Conservation (phyloP, 1,284 basidiomycete genomes). For the Entoloma clypeatum region DNA sequence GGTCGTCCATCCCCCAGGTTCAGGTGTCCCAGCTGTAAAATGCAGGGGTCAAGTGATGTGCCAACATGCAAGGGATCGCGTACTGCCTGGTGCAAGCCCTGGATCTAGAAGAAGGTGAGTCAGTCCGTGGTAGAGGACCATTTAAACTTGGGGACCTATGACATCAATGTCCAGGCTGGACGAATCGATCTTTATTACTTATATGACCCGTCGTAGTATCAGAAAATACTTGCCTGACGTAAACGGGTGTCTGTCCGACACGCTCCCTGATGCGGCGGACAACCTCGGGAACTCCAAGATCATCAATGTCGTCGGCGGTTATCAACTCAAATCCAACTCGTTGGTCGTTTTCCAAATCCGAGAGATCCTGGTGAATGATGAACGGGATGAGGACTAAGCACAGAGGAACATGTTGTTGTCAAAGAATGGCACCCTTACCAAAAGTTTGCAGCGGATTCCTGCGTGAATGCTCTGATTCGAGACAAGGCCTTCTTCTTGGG, state of each 20-base stretch:
- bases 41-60: not conserved
- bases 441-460: conserved; percentile 72
- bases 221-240: conserved; percentile 52
- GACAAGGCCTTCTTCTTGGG: conserved; percentile 69
- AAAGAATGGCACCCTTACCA: conserved; percentile 34
- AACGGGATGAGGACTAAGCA: too few relatives aligned
- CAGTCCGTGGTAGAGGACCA: not conserved
- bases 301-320: conserved; percentile 74
- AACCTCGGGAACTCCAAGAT: conserved; percentile 59
- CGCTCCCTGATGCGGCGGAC: conserved; percentile 58
- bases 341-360: conserved; percentile 61
- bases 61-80: conserved; percentile 25
- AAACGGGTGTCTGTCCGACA: conserved; percentile 69
- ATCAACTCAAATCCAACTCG: conserved; percentile 68
- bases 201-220: conserved; percentile 7
- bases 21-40: conserved; percentile 71
- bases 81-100: conserved; percentile 74
- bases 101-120: conserved; percentile 48
- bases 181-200: conserved; percentile 10
- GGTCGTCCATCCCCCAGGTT: conserved; percentile 80
- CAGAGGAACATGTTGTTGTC: not conserved
- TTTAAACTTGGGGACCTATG: conserved; percentile 44
- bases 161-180: conserved; percentile 74
- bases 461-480: conserved; percentile 72
- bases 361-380: conserved; percentile 41